A percentile compares a stretch with the other conserved stretches of the same genome.
Evolutionary conservation across 129 eudicot genomes (phyloP).

Genomic region (Chrysanthemum seticuspe): DNA sequence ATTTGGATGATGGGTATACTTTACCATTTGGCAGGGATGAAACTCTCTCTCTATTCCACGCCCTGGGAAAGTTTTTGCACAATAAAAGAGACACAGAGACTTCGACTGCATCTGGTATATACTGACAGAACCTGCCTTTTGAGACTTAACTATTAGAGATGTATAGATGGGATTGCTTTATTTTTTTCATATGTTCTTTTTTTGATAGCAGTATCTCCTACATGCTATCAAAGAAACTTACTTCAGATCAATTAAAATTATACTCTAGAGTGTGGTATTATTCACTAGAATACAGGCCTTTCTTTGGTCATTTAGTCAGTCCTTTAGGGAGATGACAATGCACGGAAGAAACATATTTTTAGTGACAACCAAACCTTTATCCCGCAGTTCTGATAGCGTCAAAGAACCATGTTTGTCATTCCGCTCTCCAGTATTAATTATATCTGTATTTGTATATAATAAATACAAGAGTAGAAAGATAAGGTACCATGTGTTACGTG

Average conservation of each 20-base stretch:
- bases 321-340: too few species aligned
- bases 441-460: too few species aligned
- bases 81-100: slow-evolving; percentile 75
- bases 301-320: background rate
- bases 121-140: background rate
- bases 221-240: too few species aligned
- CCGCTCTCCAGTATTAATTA: too few species aligned
- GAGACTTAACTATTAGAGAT: slow-evolving; percentile 4
- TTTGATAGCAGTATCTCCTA: background rate
- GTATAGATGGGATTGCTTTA: background rate
- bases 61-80: slow-evolving; percentile 92
- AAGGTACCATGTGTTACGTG: too few species aligned
- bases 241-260: too few species aligned
- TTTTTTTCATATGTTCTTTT: background rate
- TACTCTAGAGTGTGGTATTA: too few species aligned
- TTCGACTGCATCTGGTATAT: slow-evolving; percentile 48
- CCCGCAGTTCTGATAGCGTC: too few species aligned
- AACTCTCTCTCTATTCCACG: slow-evolving; percentile 89
- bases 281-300: background rate
- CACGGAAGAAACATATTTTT: too few species aligned
- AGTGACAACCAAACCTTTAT: too few species aligned
- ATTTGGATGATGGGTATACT: slow-evolving; percentile 35
- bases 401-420: too few species aligned
- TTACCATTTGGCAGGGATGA: slow-evolving; percentile 86
- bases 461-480: too few species aligned